These are phyloP conservation scores for Pogostemon cablin DNA, from an alignment of 257 asterid genomes.

Conservation along the genomic window DNA sequence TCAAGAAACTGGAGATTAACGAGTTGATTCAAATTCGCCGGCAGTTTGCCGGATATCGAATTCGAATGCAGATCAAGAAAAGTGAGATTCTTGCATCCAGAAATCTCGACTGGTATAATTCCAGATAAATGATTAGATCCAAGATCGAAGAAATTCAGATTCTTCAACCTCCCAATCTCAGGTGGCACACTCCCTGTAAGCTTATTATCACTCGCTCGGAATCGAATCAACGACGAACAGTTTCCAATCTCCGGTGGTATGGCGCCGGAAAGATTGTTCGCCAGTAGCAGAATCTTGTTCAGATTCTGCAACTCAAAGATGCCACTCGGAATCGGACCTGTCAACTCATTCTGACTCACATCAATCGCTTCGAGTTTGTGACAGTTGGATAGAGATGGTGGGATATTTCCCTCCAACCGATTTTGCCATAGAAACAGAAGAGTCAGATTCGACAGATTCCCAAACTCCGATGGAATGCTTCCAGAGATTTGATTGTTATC, in stretches of 20 bases:
- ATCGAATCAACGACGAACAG: conserved; percentile 71
- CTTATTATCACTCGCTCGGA: conserved; percentile 61
- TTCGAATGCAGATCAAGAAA: conserved; percentile 82
- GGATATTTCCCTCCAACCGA: conserved; percentile 64
- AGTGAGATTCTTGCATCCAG: conserved; percentile 71
- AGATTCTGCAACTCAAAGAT: conserved; percentile 60
- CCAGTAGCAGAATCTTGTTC: conserved; percentile 59
- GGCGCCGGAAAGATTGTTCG: conserved; percentile 65
- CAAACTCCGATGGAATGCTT: conserved; percentile 63
- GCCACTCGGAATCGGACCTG: conserved; percentile 68
- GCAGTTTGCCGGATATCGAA: conserved; percentile 61
- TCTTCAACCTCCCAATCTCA: conserved; percentile 66
- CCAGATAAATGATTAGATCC: conserved; percentile 69
- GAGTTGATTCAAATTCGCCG: conserved; percentile 53
- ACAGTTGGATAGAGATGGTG: conserved; percentile 61
- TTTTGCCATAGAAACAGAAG: conserved; percentile 73
- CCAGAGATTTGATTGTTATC: conserved; percentile 79
- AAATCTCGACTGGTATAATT: conserved; percentile 55
- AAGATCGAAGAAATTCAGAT: conserved; percentile 67
- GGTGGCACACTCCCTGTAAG: conserved; percentile 65
- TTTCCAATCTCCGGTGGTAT: conserved; percentile 67
- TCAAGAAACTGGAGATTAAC: conserved; percentile 66
- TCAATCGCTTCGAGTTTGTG: conserved; percentile 65
- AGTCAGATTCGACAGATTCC: conserved; percentile 53
- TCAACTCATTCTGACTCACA: conserved; percentile 60